phyloP scores from a whole-genome alignment of 441 rosid genomes.

The Euphorbia schlechtendalii region DNA sequence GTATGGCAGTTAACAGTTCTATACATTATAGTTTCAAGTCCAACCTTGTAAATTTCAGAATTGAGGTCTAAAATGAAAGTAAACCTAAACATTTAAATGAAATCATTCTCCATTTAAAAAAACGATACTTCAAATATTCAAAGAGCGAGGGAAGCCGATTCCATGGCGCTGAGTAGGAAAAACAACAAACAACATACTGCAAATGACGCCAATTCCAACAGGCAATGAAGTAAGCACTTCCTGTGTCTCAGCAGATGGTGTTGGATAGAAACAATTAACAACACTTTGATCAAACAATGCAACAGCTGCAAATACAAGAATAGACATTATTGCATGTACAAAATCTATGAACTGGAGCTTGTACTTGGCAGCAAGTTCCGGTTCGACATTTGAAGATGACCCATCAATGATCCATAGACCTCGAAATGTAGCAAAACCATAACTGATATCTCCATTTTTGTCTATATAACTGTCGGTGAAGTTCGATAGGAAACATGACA shows the following conservation, averaged over 20 bases:
- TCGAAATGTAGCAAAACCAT: constrained; percentile 54
- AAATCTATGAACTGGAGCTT: constrained; percentile 54
- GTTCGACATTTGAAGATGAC: constrained; percentile 35
- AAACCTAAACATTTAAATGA: no score
- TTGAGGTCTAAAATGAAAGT: no score
- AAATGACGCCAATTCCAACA: constrained; percentile 53
- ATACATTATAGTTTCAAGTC: no score
- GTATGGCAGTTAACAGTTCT: no score
- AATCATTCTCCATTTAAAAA: background rate
- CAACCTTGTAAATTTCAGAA: no score
- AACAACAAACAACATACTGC: constrained; percentile 65
- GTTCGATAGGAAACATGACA: constrained; percentile 56
- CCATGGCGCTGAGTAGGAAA: constrained; percentile 89
- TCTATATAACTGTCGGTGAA: constrained; percentile 75
- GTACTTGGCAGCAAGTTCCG: constrained; percentile 45
- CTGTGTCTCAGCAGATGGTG: constrained; percentile 45
- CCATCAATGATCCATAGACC: constrained; percentile 83
- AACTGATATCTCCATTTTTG: constrained; percentile 50
- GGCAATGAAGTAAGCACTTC: constrained; percentile 72
- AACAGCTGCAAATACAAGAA: constrained; percentile 58
- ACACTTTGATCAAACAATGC: constrained; percentile 67
- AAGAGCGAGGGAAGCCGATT: constrained; percentile 68
- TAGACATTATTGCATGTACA: constrained; percentile 57
- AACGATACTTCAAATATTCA: constrained; percentile 17
- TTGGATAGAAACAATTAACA: constrained; percentile 61